phyloP scores from a whole-genome alignment of 495 filamentous ascomycete genomes.

The Hyaloscypha bicolor region DNA sequence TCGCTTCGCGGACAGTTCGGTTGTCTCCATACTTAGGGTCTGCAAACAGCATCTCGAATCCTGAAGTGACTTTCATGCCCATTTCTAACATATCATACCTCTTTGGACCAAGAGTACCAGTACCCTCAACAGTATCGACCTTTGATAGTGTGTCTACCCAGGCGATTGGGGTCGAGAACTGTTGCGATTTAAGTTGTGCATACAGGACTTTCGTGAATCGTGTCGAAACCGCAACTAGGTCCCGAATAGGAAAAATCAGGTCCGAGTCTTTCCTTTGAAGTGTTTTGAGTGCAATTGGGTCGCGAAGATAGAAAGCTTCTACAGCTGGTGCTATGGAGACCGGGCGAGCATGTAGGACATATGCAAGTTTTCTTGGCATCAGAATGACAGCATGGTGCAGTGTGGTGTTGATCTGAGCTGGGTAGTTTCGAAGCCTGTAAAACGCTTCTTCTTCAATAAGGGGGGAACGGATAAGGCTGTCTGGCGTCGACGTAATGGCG shows the following conservation, averaged over 20 bases:
- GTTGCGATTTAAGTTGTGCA: conserved; percentile 89
- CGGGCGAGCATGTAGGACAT: conserved; percentile 72
- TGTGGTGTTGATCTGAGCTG: conserved; percentile 66
- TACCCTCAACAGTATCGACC: conserved; percentile 14
- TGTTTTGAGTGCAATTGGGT: conserved; percentile 74
- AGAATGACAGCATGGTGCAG: conserved; percentile 71
- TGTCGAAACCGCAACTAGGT: conserved; percentile 76
- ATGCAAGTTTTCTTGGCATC: conserved; percentile 82
- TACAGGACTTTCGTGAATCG: conserved; percentile 87
- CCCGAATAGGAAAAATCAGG: conserved; percentile 67
- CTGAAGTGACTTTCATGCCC: conserved; percentile 88
- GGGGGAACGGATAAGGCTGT: conserved; percentile 61
- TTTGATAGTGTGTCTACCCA: conserved; percentile 53
- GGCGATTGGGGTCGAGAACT: conserved; percentile 67
- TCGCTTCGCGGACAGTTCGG: conserved; percentile 68
- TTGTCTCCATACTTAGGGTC: conserved; percentile 67
- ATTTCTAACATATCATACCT: conserved; percentile 58
- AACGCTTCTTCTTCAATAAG: conserved; percentile 87
- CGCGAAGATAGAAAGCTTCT: conserved; percentile 91
- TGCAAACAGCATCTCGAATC: conserved; percentile 84
- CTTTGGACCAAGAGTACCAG: conserved; percentile 36
- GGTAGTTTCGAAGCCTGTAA: conserved; percentile 82
- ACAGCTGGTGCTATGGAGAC: conserved; percentile 77
- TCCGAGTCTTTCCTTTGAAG: conserved; percentile 51
- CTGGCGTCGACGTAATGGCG: conserved; percentile 55